Percentiles rank a stretch among this genome's conserved stretches.
Conservation (phyloP, 345 rosid species). For the Pugionium dolabratum region DNA sequence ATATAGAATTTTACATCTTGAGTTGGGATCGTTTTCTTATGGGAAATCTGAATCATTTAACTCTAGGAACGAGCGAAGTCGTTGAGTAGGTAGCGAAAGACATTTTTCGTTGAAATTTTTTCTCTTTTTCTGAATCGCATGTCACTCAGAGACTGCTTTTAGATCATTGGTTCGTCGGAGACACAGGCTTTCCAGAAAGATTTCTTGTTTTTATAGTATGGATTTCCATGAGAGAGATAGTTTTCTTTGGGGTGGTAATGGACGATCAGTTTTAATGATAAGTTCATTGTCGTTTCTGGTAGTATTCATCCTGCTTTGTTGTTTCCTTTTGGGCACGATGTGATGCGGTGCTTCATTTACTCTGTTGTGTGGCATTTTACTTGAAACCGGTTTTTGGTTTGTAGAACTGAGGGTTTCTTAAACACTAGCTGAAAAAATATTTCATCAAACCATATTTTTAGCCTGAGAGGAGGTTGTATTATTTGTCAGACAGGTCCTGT, state of each 20-base stretch:
- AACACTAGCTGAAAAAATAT: not conserved
- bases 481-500: constrained; percentile 75
- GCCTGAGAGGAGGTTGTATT: constrained; percentile 41
- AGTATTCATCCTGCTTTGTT: not conserved
- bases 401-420: not conserved
- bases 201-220: not conserved
- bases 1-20: constrained; percentile 9
- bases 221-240: not conserved
- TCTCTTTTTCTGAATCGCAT: not conserved
- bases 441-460: not conserved
- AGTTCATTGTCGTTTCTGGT: not conserved
- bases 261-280: not conserved
- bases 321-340: not conserved
- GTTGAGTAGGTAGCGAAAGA: not conserved
- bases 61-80: not conserved
- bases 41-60: not conserved
- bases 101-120: not conserved
- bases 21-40: not conserved
- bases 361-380: not conserved
- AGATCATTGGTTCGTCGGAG: not conserved
- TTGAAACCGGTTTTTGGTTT: not conserved
- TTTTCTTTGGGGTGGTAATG: not conserved
- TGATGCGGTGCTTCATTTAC: constrained; percentile 2
- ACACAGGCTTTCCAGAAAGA: not conserved
- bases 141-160: not conserved